These are phyloP conservation scores for Pelargonium cotyledonis DNA, from an alignment of 441 rosid species.

Conservation along the genomic window DNA sequence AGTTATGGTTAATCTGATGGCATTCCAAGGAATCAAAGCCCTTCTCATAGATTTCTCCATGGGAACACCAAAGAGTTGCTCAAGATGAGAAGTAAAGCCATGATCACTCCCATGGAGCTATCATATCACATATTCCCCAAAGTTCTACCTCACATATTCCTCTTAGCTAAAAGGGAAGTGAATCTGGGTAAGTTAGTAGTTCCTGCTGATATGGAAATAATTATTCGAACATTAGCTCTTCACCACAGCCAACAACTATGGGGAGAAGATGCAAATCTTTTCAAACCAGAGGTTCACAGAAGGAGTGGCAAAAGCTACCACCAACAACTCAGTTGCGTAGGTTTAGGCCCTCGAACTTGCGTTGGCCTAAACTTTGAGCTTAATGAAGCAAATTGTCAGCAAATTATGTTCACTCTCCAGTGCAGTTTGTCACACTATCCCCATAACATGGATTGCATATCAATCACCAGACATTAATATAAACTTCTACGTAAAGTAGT, in stretches of 20 bases:
- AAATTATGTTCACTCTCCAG: conserved; percentile 2
- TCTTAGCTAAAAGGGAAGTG: neutral
- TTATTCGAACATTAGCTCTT: neutral
- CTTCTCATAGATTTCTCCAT: conserved; percentile 29
- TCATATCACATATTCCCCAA: conserved; percentile 20
- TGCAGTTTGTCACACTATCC: neutral
- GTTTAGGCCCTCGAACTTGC: neutral
- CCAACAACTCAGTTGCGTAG: conserved; percentile 11
- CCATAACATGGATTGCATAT: neutral
- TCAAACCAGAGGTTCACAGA: neutral
- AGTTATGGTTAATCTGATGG: conserved; percentile 30
- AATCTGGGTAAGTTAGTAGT: neutral
- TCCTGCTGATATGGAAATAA: neutral
- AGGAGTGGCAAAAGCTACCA: conserved; percentile 17
- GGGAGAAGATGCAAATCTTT: neutral
- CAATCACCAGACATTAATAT: neutral
- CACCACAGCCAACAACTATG: neutral
- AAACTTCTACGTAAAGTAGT: neutral
- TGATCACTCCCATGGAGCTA: conserved; percentile 19
- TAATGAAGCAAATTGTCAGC: neutral
- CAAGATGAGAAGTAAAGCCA: conserved; percentile 12
- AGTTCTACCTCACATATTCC: conserved; percentile 25
- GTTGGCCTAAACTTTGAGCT: neutral
- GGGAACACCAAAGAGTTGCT: conserved; percentile 33
- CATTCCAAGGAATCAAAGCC: conserved; percentile 33